Evolutionary conservation across 768 basidiomycete genomes (phyloP), one percentile per base, ranked within the genome.

Genomic region (Jaapia argillacea): DNA sequence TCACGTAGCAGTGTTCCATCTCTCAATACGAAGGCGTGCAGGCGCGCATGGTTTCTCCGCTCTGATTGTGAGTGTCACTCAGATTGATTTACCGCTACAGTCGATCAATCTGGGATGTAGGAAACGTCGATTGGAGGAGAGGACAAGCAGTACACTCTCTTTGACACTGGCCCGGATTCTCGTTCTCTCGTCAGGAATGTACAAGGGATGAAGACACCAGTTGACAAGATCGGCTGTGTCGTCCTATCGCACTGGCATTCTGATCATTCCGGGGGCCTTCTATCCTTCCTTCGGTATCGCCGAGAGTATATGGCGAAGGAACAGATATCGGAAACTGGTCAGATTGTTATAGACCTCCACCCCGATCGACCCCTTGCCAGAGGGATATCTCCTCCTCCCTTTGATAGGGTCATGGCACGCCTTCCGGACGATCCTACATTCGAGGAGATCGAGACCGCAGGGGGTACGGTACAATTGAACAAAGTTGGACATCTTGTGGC

Each of bases 1-100:
- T n/a, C n/a, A n/a, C n/a, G n/a, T n/a, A n/a, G n/a, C n/a, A n/a
- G n/a, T n/a, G n/a, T n/a, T n/a, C n/a, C n/a, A n/a, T n/a, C n/a
- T n/a, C n/a, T n/a, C n/a, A n/a, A n/a, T n/a, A n/a, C n/a, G n/a
- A n/a, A n/a, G n/a, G n/a, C n/a, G n/a, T 24, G 31, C 40, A 80
- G 85, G 85, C 4, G 87, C 87, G 1, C 88, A 91, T 63, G 88
- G 88, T 1, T 82, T 91, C 52, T 75, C 86, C n/a, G 79, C 77
- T 24, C 65, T 90, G 37, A 78, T 92, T 49, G 86, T 87, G 57
- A 52, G 74, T 53, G 4, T 24, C 6, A 33, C 28, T 33, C 16
- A 10, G 28, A 33, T 10, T 33, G 10, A 10, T 16, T 33, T 10
- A 16, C 16, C 28, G 28, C 10, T 33, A 16, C 28, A 10, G 10